Percentiles rank a stretch among this genome's conserved stretches.
phyloP scores from a whole-genome alignment of 2,329 filamentous ascomycete species.

The Cytospora piceae region DNA sequence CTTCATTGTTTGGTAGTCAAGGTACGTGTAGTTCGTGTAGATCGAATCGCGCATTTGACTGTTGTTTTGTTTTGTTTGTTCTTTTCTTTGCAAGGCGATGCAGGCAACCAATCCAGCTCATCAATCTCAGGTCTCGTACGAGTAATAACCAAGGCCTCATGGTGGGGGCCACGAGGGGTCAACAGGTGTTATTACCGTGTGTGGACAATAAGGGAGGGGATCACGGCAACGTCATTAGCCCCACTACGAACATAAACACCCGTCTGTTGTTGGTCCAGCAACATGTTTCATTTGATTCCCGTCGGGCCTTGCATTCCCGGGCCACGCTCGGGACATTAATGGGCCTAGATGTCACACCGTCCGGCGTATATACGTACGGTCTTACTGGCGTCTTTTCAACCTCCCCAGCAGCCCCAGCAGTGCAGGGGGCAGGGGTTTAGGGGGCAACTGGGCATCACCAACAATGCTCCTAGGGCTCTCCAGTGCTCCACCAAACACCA shows the following conservation, averaged over 20 bases:
- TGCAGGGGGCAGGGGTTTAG: no score
- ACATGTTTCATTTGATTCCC: conserved; percentile 25
- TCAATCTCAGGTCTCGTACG: not conserved
- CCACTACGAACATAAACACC: conserved; percentile 19
- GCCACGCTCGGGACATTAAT: not conserved
- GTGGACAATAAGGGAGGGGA: not conserved
- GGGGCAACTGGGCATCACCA: not conserved
- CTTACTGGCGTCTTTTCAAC: no score
- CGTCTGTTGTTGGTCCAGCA: conserved; percentile 34
- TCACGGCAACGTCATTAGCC: conserved; percentile 27
- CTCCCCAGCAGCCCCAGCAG: no score
- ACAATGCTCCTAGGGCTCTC: not conserved
- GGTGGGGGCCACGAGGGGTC: not conserved
- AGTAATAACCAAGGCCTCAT: not conserved
- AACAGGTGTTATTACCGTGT: not conserved
- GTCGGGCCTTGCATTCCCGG: conserved; percentile 10
- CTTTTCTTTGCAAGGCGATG: not conserved
- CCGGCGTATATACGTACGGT: no score
- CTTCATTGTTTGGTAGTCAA: no score
- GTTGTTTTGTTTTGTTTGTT: not conserved
- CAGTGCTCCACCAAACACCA: not conserved
- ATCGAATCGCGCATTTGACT: not conserved
- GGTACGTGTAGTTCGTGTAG: not conserved
- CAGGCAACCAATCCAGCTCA: not conserved
- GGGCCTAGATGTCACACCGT: not conserved